Conservation (phyloP, 2,329 filamentous ascomycete genomes). For the Diplodia mutila region DNA sequence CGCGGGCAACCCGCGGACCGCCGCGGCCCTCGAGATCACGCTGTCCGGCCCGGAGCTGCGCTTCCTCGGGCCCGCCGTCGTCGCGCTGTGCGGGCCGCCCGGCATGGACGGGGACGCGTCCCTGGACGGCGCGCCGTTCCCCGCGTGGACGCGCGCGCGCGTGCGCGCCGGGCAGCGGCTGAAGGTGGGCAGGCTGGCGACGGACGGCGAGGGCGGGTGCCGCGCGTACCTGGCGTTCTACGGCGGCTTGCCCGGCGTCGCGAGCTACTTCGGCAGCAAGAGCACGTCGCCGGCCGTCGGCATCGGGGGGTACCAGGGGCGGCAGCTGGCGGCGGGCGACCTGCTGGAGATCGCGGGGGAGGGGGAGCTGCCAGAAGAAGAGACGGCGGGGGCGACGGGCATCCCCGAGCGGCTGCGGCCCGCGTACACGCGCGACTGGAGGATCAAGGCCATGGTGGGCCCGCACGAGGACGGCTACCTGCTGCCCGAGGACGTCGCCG, state of each 20-base stretch:
- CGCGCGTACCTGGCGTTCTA: constrained; percentile 62
- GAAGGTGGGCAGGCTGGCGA: constrained; percentile 58
- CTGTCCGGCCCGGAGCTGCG: constrained; percentile 62
- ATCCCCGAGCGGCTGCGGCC: constrained; percentile 55
- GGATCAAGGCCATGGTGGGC: constrained; percentile 58
- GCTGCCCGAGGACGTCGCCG: constrained; percentile 56
- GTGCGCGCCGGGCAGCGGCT: constrained; percentile 57
- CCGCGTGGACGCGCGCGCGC: constrained; percentile 60
- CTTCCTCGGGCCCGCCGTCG: constrained; percentile 58
- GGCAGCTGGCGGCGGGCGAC: constrained; percentile 59
- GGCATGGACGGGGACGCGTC: constrained; percentile 52
- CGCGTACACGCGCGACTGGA: constrained; percentile 55
- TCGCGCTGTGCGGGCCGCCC: constrained; percentile 62
- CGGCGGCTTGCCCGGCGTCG: constrained; percentile 58
- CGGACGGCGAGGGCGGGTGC: constrained; percentile 48
- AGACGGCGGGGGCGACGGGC: constrained; percentile 31
- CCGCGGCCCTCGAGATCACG: constrained; percentile 64
- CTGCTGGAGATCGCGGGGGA: constrained; percentile 49
- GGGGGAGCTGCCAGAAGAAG: constrained; percentile 34
- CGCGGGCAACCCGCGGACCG: constrained; percentile 58
- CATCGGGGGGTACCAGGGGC: constrained; percentile 64
- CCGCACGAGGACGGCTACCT: constrained; percentile 62
- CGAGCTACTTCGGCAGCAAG: constrained; percentile 63
- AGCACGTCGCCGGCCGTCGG: constrained; percentile 61
- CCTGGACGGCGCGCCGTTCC: constrained; percentile 54